phyloP scores from a whole-genome alignment of 257 asterid genomes.

The Coffea canephora region DNA sequence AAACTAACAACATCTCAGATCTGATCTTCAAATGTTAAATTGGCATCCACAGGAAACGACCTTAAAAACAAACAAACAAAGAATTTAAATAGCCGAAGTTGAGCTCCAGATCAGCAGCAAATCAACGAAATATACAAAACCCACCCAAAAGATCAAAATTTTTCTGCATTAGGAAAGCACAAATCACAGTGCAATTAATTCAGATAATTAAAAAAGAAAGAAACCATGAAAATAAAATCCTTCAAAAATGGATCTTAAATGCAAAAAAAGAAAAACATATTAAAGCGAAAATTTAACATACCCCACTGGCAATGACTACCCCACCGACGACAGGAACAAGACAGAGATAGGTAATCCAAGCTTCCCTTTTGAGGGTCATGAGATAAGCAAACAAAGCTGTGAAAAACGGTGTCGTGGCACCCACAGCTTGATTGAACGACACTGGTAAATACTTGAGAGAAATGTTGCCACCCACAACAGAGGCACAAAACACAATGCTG shows the following conservation, averaged over 20 bases:
- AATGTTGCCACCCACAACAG: constrained; percentile 95
- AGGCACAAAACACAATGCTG: constrained; percentile 78
- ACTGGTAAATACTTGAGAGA: constrained; percentile 78
- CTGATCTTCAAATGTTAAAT: constrained; percentile 4
- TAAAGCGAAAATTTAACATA: constrained; percentile 25
- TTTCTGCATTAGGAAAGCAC: not conserved
- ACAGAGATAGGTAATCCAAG: constrained; percentile 74
- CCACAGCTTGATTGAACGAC: constrained; percentile 93
- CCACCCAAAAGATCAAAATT: not conserved
- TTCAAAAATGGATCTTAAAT: constrained; percentile 5
- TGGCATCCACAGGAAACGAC: not conserved
- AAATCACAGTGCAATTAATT: constrained; percentile 2
- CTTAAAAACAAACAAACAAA: not conserved
- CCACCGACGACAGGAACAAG: constrained; percentile 93
- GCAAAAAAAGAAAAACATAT: not conserved
- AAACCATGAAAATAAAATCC: not conserved
- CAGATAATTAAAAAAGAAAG: not conserved
- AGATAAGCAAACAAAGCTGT: constrained; percentile 87
- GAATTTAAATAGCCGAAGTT: not conserved
- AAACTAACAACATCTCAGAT: constrained; percentile 8
- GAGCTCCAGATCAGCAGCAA: constrained; percentile 12
- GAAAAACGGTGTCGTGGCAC: constrained; percentile 95
- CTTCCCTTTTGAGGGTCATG: constrained; percentile 75
- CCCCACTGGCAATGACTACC: constrained; percentile 96
- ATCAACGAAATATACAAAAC: not conserved